Evolutionary conservation across 495 filamentous ascomycete genomes (phyloP), one percentile per base, ranked within the genome.

Genomic region (Neurospora sp.): DNA sequence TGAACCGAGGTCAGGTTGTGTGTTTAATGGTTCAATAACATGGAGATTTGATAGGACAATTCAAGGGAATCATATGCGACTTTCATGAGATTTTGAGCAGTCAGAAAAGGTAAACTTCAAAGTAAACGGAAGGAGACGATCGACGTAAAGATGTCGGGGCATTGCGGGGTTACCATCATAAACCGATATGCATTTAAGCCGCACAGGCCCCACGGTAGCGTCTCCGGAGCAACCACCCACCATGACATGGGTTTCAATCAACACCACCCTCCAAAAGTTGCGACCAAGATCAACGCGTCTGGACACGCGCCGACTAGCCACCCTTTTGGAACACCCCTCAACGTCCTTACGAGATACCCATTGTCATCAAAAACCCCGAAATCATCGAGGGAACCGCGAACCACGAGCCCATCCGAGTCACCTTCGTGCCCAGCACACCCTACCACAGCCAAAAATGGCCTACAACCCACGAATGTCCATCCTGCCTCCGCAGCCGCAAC

Each of bases 381-480:
- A 31, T 2, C 65, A 20, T 39, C 68, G 68, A 42, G 3, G n/a
- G 27, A 31, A 61, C 6, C 14, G 8, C 53, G 53, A 61, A 53
- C 45, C 16, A 27, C 59, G 53, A 16, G 31, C 12, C 59, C 61
- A 70, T 27, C 61, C 69, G 8, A 16, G 14, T 35, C 14, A 59
- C 37, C n/a, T n/a, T 45, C 22, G 48, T 59, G 48, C 12, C 48
- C 22, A 59, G 48, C 48, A 59, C 22, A 53, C 16, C 12, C 70
- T 14, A 68, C 9, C 61, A 65, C 35, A 73, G 44, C 71, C 48
- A 69, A 83, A 41, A 10, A 90, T 91, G 89, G 84, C 90, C 70
- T 94, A 90, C 84, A 93, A 93, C 75, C 83, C 87, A 73, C 89
- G 94, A 79, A 94, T 93, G 90, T 96, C 93, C 82, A 88, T 89